Conservation (phyloP, 2,329 filamentous ascomycete species). For the Fusarium sp. region DNA sequence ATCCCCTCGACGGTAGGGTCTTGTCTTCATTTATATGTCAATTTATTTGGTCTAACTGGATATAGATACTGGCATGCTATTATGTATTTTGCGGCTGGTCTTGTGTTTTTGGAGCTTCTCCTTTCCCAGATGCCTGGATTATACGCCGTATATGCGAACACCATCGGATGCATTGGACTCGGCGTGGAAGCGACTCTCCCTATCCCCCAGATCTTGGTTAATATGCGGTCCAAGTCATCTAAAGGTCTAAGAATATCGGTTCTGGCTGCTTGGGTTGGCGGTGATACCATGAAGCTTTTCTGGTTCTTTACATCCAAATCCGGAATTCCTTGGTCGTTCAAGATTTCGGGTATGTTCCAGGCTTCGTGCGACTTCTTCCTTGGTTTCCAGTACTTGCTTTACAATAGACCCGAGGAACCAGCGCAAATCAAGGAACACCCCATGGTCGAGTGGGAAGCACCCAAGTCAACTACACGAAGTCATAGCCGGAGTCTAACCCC, state of each 20-base stretch:
- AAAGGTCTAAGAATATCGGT: conserved; percentile 81
- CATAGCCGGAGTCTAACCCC: conserved; percentile 51
- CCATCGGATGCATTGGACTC: conserved; percentile 79
- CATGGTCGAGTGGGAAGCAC: conserved; percentile 47
- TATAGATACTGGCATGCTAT: conserved; percentile 80
- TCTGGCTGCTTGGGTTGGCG: conserved; percentile 78
- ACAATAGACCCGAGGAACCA: conserved; percentile 60
- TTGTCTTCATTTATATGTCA: neutral
- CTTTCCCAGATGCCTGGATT: conserved; percentile 64
- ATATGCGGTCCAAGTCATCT: conserved; percentile 73
- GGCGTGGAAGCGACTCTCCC: conserved; percentile 83
- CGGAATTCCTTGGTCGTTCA: conserved; percentile 79
- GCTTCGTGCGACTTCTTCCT: conserved; percentile 78
- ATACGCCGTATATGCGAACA: conserved; percentile 70
- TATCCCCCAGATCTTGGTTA: conserved; percentile 78
- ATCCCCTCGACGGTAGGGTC: conserved; percentile 68
- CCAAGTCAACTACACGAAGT: conserved; percentile 36
- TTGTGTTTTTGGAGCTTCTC: conserved; percentile 72
- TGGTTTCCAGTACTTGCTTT: conserved; percentile 77
- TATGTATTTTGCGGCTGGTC: conserved; percentile 68
- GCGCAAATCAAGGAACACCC: conserved; percentile 50
- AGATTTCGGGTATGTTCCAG: conserved; percentile 84
- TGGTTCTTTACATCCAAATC: conserved; percentile 79
- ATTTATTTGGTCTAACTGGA: conserved; percentile 3
- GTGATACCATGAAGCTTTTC: conserved; percentile 87